A percentile compares a stretch with the other conserved stretches of the same genome.
These are phyloP conservation scores for Ophiorrhiza pumila DNA, from an alignment of 257 asterid species.

Conservation along the genomic window DNA sequence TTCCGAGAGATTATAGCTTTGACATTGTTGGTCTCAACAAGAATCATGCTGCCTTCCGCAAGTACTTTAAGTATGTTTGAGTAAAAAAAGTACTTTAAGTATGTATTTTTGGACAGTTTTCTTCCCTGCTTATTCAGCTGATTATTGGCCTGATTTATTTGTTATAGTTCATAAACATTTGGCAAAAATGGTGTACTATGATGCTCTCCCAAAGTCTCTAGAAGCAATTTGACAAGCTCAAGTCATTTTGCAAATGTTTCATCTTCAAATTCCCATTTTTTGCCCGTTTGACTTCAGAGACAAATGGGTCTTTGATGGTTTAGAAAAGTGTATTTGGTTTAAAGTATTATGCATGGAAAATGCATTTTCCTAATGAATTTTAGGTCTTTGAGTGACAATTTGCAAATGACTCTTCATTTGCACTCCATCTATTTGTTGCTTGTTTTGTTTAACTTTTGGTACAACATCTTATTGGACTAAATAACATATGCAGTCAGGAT, in stretches of 20 bases:
- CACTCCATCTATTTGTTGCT: background rate
- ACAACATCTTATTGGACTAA: background rate
- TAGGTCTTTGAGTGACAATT: too few relatives aligned
- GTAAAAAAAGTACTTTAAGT: too few relatives aligned
- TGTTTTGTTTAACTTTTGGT: background rate
- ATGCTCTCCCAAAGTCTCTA: background rate
- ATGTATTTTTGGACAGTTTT: conserved; percentile 5
- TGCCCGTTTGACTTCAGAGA: too few relatives aligned
- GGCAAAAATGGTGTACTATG: background rate
- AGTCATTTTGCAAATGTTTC: background rate
- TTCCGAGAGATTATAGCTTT: conserved; percentile 93
- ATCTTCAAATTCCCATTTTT: background rate
- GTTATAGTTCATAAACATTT: background rate
- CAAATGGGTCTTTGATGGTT: too few relatives aligned
- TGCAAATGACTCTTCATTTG: too few relatives aligned
- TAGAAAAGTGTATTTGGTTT: too few relatives aligned
- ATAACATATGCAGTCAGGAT: background rate
- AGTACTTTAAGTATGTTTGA: conserved; percentile 77
- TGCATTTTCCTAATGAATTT: background rate
- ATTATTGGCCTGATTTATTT: background rate
- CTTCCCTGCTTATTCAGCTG: background rate
- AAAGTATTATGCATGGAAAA: background rate
- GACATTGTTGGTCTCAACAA: conserved; percentile 81
- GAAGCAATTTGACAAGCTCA: background rate
- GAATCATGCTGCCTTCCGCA: conserved; percentile 67